Evolutionary conservation across 2,329 filamentous ascomycete species (phyloP), one percentile per base, ranked within the genome.

Genomic region (Pyrenophora seminiperda): DNA sequence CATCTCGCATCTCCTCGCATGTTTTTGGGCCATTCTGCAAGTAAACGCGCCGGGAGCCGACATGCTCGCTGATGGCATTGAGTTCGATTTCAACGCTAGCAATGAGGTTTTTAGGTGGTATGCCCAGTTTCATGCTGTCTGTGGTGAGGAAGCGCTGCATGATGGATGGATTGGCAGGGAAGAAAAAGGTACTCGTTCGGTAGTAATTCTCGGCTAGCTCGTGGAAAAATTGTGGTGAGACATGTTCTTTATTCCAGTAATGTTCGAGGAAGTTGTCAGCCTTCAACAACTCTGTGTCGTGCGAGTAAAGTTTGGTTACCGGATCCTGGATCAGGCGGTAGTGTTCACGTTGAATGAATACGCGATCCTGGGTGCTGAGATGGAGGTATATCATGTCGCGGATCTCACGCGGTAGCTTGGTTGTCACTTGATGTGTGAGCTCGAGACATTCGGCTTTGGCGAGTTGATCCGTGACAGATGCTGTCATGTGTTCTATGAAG

Each of bases 371-470:
- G 3, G 46, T 55, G n/a, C 45, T 56, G 19, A 64, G 54, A 11
- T 61, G 46, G 1, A 45, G 20, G 30, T 54, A 61, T 3, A 64
- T 53, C 54, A 61, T 63, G n/a, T 63, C 59, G 6, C 61, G 59
- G 2, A 61, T 27, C 27, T 61, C 58, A 7, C 56, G 49, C 1
- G 58, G 58, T 4, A 61, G n/a, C n/a, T 22, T 54, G 34, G 15
- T 36, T 14, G 52, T 29, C 15, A 64, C 20, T 0, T 32, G 20
- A 10, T 46, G 40, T 4, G 50, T 53, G 4, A 64, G 39, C 2
- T 46, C 22, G 2, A 41, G 32, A 31, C 59, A 63, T 53, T 63
- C 56, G 24, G 58, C 39, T 38, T 47, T 51, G 2, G 59, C 61
- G 14, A 60, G 38, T 22, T 50, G 32, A 14, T 52, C 50, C 18